Percentiles rank a stretch among this genome's conserved stretches.
Evolutionary conservation across 2,329 filamentous ascomycete genomes (phyloP).

Genomic region (Xylariaceae sp.): DNA sequence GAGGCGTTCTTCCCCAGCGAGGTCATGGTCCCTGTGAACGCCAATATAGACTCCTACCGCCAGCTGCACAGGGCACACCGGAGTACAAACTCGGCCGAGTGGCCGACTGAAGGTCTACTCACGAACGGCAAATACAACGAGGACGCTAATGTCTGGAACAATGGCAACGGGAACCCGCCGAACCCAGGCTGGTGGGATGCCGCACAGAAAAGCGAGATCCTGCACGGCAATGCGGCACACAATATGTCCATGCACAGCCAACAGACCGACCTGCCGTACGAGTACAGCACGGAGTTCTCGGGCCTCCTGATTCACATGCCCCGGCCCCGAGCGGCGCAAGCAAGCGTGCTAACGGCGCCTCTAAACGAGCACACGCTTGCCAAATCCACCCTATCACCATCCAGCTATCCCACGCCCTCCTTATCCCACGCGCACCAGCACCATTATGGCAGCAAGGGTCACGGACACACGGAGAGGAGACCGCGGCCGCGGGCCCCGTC

Average conservation of each 20-base stretch:
- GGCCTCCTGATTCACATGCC: constrained; percentile 55
- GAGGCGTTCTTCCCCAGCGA: constrained; percentile 24
- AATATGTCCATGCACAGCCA: constrained; percentile 41
- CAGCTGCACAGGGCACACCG: constrained; percentile 11
- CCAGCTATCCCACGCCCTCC: constrained; percentile 4
- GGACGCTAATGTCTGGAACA: constrained; percentile 18
- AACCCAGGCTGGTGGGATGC: constrained; percentile 30
- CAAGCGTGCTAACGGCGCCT: constrained; percentile 37
- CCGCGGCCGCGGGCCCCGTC: constrained; percentile 52
- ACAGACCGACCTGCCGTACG: constrained; percentile 40
- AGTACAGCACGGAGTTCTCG: constrained; percentile 36
- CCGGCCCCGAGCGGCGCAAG: constrained; percentile 39
- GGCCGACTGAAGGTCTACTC: constrained; percentile 33
- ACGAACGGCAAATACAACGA: constrained; percentile 21
- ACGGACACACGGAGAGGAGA: constrained; percentile 35
- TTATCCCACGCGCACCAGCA: constrained; percentile 23
- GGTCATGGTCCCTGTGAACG: constrained; percentile 15
- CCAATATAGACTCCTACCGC: constrained; percentile 10
- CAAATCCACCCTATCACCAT: neutral
- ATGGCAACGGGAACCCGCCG: constrained; percentile 9
- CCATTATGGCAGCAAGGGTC: constrained; percentile 12
- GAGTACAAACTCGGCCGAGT: constrained; percentile 32
- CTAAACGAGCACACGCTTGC: constrained; percentile 18
- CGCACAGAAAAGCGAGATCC: constrained; percentile 3
- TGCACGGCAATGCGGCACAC: constrained; percentile 31